These are phyloP conservation scores for Arthonia radiata DNA, from an alignment of 495 filamentous ascomycete species.

Conservation along the genomic window DNA sequence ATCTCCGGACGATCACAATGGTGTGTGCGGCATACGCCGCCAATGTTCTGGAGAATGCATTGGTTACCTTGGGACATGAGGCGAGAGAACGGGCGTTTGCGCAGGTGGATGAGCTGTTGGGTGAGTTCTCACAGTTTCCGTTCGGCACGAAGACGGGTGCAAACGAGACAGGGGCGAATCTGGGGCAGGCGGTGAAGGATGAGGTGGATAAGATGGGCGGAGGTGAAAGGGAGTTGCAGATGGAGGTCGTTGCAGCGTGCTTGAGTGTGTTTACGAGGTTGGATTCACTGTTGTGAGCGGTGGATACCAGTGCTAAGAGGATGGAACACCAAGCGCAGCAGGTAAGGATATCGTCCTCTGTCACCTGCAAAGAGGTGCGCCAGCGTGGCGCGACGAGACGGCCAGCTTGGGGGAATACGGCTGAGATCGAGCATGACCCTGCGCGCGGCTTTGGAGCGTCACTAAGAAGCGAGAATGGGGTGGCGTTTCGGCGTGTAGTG, in stretches of 20 bases:
- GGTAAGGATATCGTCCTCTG: no score
- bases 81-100: conserved; percentile 80
- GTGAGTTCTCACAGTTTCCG: conserved; percentile 91
- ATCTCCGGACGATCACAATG: conserved; percentile 77
- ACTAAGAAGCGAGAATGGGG: no score
- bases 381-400: no score
- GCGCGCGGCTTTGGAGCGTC: no score
- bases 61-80: conserved; percentile 81
- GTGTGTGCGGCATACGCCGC: conserved; percentile 95
- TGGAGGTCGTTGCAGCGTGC: conserved; percentile 92
- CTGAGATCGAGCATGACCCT: no score
- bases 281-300: conserved; percentile 79
- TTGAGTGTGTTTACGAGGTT: conserved; percentile 91
- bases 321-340: no score
- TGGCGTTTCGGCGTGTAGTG: no score
- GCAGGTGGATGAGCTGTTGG: conserved; percentile 85
- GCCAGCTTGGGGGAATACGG: no score
- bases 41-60: conserved; percentile 93
- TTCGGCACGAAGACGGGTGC: conserved; percentile 60
- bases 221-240: conserved; percentile 85
- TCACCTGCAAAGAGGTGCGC: no score
- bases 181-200: conserved; percentile 69
- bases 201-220: conserved; percentile 84
- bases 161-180: conserved; percentile 66
- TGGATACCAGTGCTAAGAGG: no score